Evolutionary conservation across 75 land plant genomes (phyloP).

Genomic region (Isoetes taiwanensis): DNA sequence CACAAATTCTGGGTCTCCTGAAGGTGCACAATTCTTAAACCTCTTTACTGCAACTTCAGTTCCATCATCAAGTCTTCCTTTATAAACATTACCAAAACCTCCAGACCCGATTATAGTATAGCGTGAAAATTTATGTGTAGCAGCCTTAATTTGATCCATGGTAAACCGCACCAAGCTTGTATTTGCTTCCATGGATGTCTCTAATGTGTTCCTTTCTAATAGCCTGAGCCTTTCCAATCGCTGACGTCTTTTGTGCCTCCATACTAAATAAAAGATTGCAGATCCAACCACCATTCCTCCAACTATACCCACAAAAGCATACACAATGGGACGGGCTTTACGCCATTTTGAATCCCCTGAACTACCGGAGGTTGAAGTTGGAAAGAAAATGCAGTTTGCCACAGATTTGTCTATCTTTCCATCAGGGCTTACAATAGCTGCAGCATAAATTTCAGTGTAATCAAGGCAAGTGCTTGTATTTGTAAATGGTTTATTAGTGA

Average conservation of each 20-base stretch:
- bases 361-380: not conserved
- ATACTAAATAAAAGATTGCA: not conserved
- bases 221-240: not conserved
- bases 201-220: conserved; percentile 11
- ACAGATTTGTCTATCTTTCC: conserved; percentile 44
- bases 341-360: not conserved
- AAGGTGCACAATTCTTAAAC: conserved; percentile 71
- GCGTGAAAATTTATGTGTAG: conserved; percentile 41
- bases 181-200: not conserved
- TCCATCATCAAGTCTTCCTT: conserved; percentile 31
- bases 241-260: not conserved
- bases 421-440: conserved; percentile 24
- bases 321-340: not conserved
- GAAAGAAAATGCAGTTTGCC: conserved; percentile 24
- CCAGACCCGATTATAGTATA: conserved; percentile 37
- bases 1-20: conserved; percentile 57
- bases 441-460: conserved; percentile 51
- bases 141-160: conserved; percentile 28
- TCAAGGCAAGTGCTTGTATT: conserved; percentile 32
- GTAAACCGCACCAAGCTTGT: conserved; percentile 9
- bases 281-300: conserved; percentile 6
- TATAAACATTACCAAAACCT: conserved; percentile 50
- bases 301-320: conserved; percentile 11
- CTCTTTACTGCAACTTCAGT: conserved; percentile 63
- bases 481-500: too few relatives aligned